Percentiles rank a stretch among this genome's conserved stretches.
These are phyloP conservation scores for Colletotrichum chrysophilum DNA, from an alignment of 2,329 filamentous ascomycete species.

Conservation along the genomic window DNA sequence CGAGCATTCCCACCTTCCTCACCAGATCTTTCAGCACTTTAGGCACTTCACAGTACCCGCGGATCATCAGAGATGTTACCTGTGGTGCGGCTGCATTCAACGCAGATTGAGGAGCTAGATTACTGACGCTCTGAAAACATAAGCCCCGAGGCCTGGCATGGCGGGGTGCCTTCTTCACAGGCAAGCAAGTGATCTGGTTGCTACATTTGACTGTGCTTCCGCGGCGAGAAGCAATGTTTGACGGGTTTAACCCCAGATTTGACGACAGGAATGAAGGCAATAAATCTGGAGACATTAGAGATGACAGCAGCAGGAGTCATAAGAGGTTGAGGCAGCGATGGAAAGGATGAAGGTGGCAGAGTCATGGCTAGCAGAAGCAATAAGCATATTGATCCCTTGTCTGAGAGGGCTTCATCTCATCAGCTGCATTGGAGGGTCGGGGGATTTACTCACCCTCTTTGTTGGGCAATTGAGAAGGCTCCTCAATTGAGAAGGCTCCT, in stretches of 20 bases:
- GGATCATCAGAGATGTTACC: not conserved
- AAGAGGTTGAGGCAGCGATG: not conserved
- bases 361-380: accelerated
- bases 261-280: not conserved
- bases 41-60: not conserved
- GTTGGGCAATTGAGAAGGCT: not conserved
- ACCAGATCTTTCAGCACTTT: not conserved
- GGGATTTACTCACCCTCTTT: not conserved
- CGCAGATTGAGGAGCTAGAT: not conserved
- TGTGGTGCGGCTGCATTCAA: accelerated
- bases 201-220: not conserved
- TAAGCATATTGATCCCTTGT: accelerated
- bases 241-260: accelerated
- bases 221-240: not conserved
- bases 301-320: not conserved
- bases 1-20: accelerated
- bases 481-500: not conserved
- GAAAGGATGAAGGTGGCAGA: not conserved
- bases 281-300: accelerated
- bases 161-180: not conserved
- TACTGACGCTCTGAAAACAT: not conserved
- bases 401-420: not conserved
- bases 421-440: not conserved
- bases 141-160: not conserved
- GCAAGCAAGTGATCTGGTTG: not conserved